Evolutionary conservation across 148 eudicot species (phyloP).

Genomic region (Polygonum aviculare): DNA sequence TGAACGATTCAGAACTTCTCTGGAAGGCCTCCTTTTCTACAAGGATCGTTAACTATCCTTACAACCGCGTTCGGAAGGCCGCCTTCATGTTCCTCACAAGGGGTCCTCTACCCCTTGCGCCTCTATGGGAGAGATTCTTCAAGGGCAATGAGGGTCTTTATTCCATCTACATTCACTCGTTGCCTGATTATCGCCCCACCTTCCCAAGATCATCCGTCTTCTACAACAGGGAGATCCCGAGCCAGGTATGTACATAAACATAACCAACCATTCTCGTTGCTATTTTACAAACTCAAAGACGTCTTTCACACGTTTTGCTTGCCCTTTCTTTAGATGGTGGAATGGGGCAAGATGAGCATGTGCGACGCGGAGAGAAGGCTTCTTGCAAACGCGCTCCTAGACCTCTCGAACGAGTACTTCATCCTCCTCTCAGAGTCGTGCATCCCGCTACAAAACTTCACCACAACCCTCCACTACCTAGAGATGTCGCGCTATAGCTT

Average conservation of each 20-base stretch:
- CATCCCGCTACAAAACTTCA: conserved; percentile 41
- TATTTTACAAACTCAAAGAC: too few species aligned
- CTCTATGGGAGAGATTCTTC: conserved; percentile 43
- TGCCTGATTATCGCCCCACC: conserved; percentile 27
- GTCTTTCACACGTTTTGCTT: too few species aligned
- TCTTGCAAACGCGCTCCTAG: conserved; percentile 44
- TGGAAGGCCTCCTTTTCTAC: conserved; percentile 16
- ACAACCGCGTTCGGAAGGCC: conserved; percentile 6
- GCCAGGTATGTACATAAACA: too few species aligned
- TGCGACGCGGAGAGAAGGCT: conserved; percentile 50
- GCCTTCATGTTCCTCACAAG: conserved; percentile 30
- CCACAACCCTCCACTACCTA: conserved; percentile 29
- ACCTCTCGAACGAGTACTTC: conserved; percentile 35
- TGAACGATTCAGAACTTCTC: conserved; percentile 13
- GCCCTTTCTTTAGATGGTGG: conserved; percentile 17
- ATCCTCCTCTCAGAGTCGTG: conserved; percentile 41
- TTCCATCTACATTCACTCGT: conserved; percentile 34
- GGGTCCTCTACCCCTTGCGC: conserved; percentile 39
- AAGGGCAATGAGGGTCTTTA: conserved; percentile 28
- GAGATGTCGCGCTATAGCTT: conserved; percentile 34
- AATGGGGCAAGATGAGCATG: conserved; percentile 50
- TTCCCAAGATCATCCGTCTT: conserved; percentile 32
- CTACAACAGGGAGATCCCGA: conserved; percentile 37
- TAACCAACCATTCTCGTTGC: background rate
- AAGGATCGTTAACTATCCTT: conserved; percentile 5